These are phyloP conservation scores for Penicillium riverlandense DNA, from an alignment of 495 filamentous ascomycete species.

Conservation along the genomic window DNA sequence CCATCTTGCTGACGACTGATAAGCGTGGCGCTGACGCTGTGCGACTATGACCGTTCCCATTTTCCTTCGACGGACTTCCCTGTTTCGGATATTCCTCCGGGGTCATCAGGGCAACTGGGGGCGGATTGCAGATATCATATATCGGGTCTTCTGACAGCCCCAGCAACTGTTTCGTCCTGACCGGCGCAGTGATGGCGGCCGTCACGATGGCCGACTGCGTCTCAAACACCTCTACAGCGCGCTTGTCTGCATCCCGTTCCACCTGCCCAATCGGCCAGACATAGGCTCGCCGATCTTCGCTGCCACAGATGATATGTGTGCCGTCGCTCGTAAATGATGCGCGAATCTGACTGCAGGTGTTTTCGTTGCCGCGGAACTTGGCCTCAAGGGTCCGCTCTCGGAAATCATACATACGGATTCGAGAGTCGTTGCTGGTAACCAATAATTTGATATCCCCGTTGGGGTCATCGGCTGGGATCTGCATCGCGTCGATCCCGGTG, in stretches of 20 bases:
- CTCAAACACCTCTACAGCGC: conserved; percentile 79
- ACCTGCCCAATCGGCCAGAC: conserved; percentile 68
- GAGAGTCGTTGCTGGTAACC: conserved; percentile 91
- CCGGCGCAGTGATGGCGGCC: conserved; percentile 75
- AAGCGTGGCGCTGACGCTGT: conserved; percentile 13
- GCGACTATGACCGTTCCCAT: conserved; percentile 12
- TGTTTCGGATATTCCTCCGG: conserved; percentile 36
- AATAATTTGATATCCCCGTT: conserved; percentile 76
- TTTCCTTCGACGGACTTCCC: conserved; percentile 8
- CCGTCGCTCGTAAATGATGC: conserved; percentile 86
- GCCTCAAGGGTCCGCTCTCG: conserved; percentile 75
- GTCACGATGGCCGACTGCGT: conserved; percentile 87
- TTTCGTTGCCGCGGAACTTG: conserved; percentile 91
- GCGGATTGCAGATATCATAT: conserved; percentile 94
- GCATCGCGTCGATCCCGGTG: conserved; percentile 81
- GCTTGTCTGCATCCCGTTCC: conserved; percentile 69
- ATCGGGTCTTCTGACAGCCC: conserved; percentile 81
- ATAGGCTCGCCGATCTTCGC: conserved; percentile 82
- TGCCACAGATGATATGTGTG: conserved; percentile 84
- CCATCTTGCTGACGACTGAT: conserved; percentile 45
- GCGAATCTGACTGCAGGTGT: conserved; percentile 85
- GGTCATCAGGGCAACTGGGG: conserved; percentile 76
- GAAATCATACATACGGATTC: conserved; percentile 85
- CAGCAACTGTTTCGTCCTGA: conserved; percentile 67
- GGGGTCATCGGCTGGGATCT: conserved; percentile 49